Conservation (phyloP, 2,329 filamentous ascomycete species). For the Trichoderma hamatum region DNA sequence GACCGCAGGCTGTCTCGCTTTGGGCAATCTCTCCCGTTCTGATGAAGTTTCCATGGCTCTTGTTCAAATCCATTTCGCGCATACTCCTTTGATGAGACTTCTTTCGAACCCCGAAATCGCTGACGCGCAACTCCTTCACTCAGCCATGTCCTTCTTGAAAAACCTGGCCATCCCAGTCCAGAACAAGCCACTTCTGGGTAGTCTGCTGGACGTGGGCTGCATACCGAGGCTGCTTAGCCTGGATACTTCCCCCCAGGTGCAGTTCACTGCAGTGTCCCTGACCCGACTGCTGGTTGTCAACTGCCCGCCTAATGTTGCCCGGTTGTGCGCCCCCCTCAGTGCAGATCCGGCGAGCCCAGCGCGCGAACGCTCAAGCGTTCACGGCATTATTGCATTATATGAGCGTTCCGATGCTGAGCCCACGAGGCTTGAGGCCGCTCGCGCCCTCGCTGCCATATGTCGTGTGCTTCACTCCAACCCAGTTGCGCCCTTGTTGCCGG, state of each 20-base stretch:
- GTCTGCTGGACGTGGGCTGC: slow-evolving; percentile 48
- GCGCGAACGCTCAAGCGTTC: slow-evolving; percentile 40
- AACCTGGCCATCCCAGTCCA: slow-evolving; percentile 62
- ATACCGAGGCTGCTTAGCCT: slow-evolving; percentile 59
- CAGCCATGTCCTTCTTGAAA: slow-evolving; percentile 63
- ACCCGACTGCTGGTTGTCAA: slow-evolving; percentile 59
- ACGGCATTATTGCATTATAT: slow-evolving; percentile 45
- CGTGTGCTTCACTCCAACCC: slow-evolving; percentile 55
- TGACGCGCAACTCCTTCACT: slow-evolving; percentile 58
- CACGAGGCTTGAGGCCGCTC: slow-evolving; percentile 62
- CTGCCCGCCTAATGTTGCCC: slow-evolving; percentile 55
- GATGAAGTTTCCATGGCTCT: slow-evolving; percentile 57
- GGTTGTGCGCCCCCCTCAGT: slow-evolving; percentile 49
- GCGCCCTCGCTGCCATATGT: slow-evolving; percentile 56
- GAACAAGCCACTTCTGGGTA: slow-evolving; percentile 58
- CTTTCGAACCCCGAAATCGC: slow-evolving; percentile 46
- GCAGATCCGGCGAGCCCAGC: slow-evolving; percentile 36
- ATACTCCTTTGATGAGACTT: slow-evolving; percentile 50
- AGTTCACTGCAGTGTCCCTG: slow-evolving; percentile 63
- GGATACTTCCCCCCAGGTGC: slow-evolving; percentile 57
- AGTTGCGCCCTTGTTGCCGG: slow-evolving; percentile 38
- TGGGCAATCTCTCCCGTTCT: slow-evolving; percentile 65
- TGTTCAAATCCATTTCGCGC: slow-evolving; percentile 47
- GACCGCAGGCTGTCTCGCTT: slow-evolving; percentile 60
- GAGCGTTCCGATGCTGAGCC: slow-evolving; percentile 49